phyloP scores from a whole-genome alignment of 805 yeast genomes.

The Grigorovia yakushimaensis region DNA sequence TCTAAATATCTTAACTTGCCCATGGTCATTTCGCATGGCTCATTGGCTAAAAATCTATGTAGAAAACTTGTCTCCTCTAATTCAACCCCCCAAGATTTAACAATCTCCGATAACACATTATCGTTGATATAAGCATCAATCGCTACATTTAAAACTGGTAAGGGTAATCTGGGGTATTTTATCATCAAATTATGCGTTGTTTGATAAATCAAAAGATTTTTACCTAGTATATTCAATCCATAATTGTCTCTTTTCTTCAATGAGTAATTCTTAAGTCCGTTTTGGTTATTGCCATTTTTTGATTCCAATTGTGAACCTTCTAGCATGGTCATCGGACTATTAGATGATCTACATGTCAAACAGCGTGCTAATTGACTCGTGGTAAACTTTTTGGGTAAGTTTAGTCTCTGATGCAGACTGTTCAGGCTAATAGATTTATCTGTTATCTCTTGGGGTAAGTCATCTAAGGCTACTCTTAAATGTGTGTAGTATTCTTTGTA shows the following conservation, averaged over 20 bases:
- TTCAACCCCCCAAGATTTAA: slow-evolving; percentile 83
- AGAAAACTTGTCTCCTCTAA: slow-evolving; percentile 54
- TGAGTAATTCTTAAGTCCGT: slow-evolving; percentile 3
- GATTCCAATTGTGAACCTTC: neutral
- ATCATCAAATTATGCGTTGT: slow-evolving; percentile 63
- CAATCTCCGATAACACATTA: slow-evolving; percentile 54
- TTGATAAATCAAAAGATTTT: slow-evolving; percentile 63
- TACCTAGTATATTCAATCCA: slow-evolving; percentile 77
- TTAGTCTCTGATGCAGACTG: slow-evolving; percentile 69
- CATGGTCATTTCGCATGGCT: slow-evolving; percentile 52
- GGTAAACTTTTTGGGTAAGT: slow-evolving; percentile 47
- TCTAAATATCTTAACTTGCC: slow-evolving; percentile 54
- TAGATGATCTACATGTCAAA: slow-evolving; percentile 48
- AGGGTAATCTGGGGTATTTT: slow-evolving; percentile 85
- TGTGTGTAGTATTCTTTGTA: slow-evolving; percentile 19
- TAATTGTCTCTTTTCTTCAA: slow-evolving; percentile 43
- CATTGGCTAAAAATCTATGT: slow-evolving; percentile 58
- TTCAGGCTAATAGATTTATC: slow-evolving; percentile 57
- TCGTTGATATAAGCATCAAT: slow-evolving; percentile 68
- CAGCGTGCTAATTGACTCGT: slow-evolving; percentile 70
- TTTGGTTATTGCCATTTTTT: neutral
- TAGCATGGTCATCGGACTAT: slow-evolving; percentile 10
- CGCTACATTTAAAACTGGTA: slow-evolving; percentile 63
- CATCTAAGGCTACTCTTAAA: slow-evolving; percentile 13
- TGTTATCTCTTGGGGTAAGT: slow-evolving; percentile 41